Percentiles rank a stretch among this genome's conserved stretches.
Conservation (phyloP, 1,139 yeast species). For the Hemisphaericaspora xylanilytica region DNA sequence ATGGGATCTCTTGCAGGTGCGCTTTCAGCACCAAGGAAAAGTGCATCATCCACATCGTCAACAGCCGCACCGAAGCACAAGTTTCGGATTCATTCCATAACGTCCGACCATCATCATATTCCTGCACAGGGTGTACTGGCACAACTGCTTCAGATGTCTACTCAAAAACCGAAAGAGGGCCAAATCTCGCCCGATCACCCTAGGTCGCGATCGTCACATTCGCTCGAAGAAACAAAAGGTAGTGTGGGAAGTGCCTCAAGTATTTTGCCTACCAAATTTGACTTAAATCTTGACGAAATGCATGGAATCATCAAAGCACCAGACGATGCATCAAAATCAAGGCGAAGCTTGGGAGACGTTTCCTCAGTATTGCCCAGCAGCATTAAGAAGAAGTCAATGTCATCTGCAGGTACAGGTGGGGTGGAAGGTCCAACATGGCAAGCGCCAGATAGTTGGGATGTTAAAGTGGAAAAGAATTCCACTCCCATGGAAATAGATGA, state of each 20-base stretch:
- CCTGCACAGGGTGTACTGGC: constrained; percentile 11
- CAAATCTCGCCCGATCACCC: too few species aligned
- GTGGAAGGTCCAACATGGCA: constrained; percentile 40
- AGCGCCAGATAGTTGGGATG: constrained; percentile 84
- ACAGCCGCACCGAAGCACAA: constrained; percentile 28
- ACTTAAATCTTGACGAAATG: constrained; percentile 54
- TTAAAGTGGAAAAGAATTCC: constrained; percentile 35
- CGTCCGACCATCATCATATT: constrained; percentile 30
- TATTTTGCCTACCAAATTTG: constrained; percentile 21
- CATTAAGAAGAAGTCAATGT: constrained; percentile 1
- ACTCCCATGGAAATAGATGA: constrained; percentile 1
- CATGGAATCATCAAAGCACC: constrained; percentile 48
- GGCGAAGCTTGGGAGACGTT: constrained; percentile 1
- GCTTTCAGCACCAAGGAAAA: constrained; percentile 9
- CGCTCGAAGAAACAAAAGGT: constrained; percentile 2
- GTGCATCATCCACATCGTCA: constrained; percentile 16
- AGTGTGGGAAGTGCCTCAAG: not conserved
- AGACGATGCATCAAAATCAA: constrained; percentile 3
- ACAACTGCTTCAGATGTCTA: constrained; percentile 12
- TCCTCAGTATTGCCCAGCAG: constrained; percentile 2
- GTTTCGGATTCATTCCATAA: constrained; percentile 37
- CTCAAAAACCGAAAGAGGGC: too few species aligned
- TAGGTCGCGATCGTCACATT: constrained; percentile 3
- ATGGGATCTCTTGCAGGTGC: not conserved
- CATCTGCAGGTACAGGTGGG: constrained; percentile 1